Evolutionary conservation across 805 yeast species (phyloP), one percentile per base, ranked within the genome.

Genomic region (Phaffomyces antillensis): DNA sequence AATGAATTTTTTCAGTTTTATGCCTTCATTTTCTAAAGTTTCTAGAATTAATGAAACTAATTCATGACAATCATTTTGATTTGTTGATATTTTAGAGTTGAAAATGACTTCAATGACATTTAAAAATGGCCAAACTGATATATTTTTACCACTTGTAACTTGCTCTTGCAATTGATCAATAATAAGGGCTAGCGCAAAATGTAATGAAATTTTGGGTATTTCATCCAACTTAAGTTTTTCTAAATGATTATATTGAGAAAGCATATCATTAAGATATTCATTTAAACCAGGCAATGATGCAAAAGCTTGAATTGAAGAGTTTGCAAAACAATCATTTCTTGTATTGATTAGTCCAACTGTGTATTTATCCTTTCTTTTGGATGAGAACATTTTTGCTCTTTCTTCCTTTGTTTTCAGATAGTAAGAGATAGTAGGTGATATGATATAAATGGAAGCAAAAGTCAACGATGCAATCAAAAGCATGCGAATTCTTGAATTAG

Each of bases 61-160:
- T 58, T 91, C 99, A 55, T 93, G 97, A 0, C 98, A 96, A 66
- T 91, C 99, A 58, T 91, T 96, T 62, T 93, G 99, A 39, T 77
- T 77, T 32, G 84, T 68, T 3, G 95, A 81, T 25, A 93, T 81
- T 51, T 77, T 79, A 4, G 90, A 81, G 44, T 80, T 76, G 64
- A 82, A 85, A 15, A 85, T 80, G 10, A 62, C 63, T 57, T 91
- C 98, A 41, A 93, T 64, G 11, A 78, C 81, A 42, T 75, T 82
- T 17, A 91, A 66, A 40, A 90, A 75, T 1, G 86, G 82, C 90
- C 95, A 83, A 1, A 87, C 89, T 0, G 90, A 79, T 6, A 81
- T 64, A 9, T 81, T 72, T 44, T 75, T 70, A 1, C 81, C 62
- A 1, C 75, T 55, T 41, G 71, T 60, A 23, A 79, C 72, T 1